Evolutionary conservation across 148 eudicot genomes (phyloP).

Genomic region (Amaranthus cruentus): DNA sequence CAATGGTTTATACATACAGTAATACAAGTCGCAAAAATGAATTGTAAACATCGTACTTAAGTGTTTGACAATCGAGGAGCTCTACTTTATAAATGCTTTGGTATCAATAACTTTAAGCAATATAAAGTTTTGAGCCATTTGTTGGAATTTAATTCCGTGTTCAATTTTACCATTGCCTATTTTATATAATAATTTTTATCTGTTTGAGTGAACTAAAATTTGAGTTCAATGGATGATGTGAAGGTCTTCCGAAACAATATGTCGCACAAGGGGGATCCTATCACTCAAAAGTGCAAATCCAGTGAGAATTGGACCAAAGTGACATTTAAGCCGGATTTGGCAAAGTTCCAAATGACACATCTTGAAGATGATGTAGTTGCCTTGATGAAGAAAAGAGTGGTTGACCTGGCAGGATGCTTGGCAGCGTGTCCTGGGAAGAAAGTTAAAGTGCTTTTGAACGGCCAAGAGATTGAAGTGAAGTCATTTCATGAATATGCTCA

Average conservation of each 20-base stretch:
- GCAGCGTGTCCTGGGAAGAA: conserved; percentile 79
- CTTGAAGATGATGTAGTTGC: conserved; percentile 86
- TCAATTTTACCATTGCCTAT: neutral
- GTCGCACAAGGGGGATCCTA: conserved; percentile 66
- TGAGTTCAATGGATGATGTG: conserved; percentile 5
- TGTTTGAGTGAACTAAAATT: neutral
- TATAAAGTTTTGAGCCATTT: neutral
- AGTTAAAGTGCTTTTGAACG: conserved; percentile 69
- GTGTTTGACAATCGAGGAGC: too few species aligned
- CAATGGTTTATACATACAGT: too few species aligned
- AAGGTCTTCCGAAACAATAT: conserved; percentile 76
- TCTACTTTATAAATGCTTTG: too few species aligned
- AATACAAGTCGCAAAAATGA: too few species aligned
- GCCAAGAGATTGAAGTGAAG: conserved; percentile 52
- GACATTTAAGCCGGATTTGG: conserved; percentile 78
- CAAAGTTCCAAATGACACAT: conserved; percentile 66
- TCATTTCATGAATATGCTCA: conserved; percentile 68
- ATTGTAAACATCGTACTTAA: too few species aligned
- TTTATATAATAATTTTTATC: too few species aligned
- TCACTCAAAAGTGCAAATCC: conserved; percentile 56
- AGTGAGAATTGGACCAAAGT: conserved; percentile 93
- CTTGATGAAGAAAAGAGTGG: conserved; percentile 88
- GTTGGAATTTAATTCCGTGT: neutral
- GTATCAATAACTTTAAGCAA: too few species aligned
- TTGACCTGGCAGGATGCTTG: conserved; percentile 85